These are phyloP conservation scores for Myrmaecium sp. DNA, from an alignment of 2,329 filamentous ascomycete genomes.

Conservation along the genomic window DNA sequence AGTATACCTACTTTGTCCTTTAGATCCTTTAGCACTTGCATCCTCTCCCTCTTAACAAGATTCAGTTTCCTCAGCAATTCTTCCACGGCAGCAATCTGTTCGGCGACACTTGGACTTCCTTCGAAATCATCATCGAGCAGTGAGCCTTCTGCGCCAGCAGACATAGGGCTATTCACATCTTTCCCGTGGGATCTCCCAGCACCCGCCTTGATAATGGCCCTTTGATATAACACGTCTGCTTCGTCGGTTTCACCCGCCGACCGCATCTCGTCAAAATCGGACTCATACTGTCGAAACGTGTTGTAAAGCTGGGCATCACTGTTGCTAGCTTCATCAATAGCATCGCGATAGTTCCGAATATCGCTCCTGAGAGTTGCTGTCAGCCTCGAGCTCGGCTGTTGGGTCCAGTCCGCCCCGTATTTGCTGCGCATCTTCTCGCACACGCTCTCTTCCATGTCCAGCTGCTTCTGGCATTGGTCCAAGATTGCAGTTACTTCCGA, in stretches of 20 bases:
- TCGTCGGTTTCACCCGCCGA: constrained; percentile 73
- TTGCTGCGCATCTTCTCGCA: constrained; percentile 99
- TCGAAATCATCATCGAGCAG: constrained; percentile 90
- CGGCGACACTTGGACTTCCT: constrained; percentile 59
- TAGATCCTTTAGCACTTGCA: constrained; percentile 85
- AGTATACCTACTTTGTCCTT: constrained; percentile 65
- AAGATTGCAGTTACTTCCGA: constrained; percentile 53
- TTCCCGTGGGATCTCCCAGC: constrained; percentile 38
- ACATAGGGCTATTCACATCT: constrained; percentile 41
- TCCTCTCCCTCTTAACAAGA: constrained; percentile 77
- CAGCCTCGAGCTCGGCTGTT: constrained; percentile 81
- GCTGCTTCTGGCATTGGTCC: constrained; percentile 67
- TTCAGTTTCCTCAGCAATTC: constrained; percentile 82
- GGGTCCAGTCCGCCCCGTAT: constrained; percentile 89
- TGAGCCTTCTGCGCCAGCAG: constrained; percentile 48
- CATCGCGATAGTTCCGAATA: constrained; percentile 72
- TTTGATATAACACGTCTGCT: constrained; percentile 75
- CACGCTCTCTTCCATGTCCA: constrained; percentile 94
- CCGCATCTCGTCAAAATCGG: constrained; percentile 90
- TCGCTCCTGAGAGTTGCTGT: constrained; percentile 78
- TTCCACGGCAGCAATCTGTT: constrained; percentile 80
- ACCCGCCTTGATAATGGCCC: constrained; percentile 65
- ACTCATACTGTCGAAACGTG: constrained; percentile 72
- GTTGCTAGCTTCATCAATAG: constrained; percentile 71
- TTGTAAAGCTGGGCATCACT: constrained; percentile 73